Base-by-base conservation (phyloP, 306 rosid species). In the Carpinus viminea region DNA sequence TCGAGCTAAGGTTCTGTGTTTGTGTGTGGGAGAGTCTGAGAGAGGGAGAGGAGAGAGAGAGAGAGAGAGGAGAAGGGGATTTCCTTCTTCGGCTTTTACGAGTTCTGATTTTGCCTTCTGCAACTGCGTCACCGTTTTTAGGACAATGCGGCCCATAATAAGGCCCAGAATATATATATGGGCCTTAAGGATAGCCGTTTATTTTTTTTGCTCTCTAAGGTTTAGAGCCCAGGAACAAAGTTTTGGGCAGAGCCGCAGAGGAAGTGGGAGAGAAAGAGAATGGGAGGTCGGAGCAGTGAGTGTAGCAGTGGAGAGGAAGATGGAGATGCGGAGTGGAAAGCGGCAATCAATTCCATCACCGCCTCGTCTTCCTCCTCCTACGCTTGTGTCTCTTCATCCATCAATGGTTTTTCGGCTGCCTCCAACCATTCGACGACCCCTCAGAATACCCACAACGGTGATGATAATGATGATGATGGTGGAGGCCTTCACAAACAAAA, bases 231-330 rank as follows among this genome's bases (percentile, higher is more conserved):
- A 28, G 17, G 0, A 3, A 0, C 15, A 0, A 0, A 5, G 7
- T 41, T n/a, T 18, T 68, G 51, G 31, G 3, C 13, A 13, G 34
- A 28, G 65, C 45, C 45, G 10, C 24, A 65, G 24, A 24, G 20
- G 18, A 16, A 50, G 17, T 21, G 71, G 74, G 68, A 69, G 68
- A 71, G 81, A 82, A 88, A 69, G 68, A 71, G 81, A 82, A 88
- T 83, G 89, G 84, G 53, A 24, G 91, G 72, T 76, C 80, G 73
- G 70, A 79, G 18, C 59, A 83, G 80, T 70, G 91, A 78, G 47
- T 54, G 83, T 26, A 72, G 90, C 82, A 91, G 98, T 69, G 87
- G 94, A 51, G 98, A 92, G 81, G 98, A 92, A 83, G 97, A 95
- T 45, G 97, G 98, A 31, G 90, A 90, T 60, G 90, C 93, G 9